These are phyloP conservation scores for Lipomyces starkeyi DNA, from an alignment of 805 yeast genomes.

Conservation along the genomic window DNA sequence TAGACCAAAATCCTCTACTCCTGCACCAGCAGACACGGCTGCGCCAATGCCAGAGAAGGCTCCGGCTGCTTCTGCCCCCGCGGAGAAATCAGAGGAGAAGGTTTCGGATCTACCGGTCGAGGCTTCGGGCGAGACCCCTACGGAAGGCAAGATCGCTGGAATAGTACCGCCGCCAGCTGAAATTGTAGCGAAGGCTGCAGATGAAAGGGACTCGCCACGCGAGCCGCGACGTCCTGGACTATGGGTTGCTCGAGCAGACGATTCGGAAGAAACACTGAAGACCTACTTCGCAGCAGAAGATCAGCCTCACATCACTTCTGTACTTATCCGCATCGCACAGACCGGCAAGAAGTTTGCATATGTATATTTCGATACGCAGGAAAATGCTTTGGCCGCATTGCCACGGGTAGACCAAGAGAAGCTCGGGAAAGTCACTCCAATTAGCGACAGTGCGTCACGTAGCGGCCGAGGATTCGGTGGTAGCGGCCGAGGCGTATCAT, in stretches of 20 bases:
- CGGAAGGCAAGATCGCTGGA: background rate
- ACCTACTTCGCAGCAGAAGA: constrained; percentile 46
- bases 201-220: constrained; percentile 8
- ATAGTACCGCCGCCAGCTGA: constrained; percentile 17
- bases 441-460: constrained; percentile 20
- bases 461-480: constrained; percentile 3
- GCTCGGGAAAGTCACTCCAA: constrained; percentile 29
- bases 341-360: constrained; percentile 47
- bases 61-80: background rate
- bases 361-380: constrained; percentile 48
- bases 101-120: constrained; percentile 1
- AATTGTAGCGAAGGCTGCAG: constrained; percentile 21
- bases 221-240: constrained; percentile 44
- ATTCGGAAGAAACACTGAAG: constrained; percentile 44
- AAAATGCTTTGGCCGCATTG: constrained; percentile 37
- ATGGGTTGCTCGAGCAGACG: constrained; percentile 49
- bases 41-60: background rate
- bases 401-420: constrained; percentile 26
- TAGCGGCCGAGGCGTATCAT: constrained; percentile 4
- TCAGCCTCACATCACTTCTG: constrained; percentile 43
- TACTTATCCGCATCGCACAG: constrained; percentile 41
- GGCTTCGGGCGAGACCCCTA: background rate
- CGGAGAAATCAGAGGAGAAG: background rate
- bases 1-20: background rate
- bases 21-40: background rate